Percentiles rank a stretch among this genome's conserved stretches.
These are phyloP conservation scores for Ziziphus jujuba DNA, from an alignment of 306 rosid species.

Conservation along the genomic window DNA sequence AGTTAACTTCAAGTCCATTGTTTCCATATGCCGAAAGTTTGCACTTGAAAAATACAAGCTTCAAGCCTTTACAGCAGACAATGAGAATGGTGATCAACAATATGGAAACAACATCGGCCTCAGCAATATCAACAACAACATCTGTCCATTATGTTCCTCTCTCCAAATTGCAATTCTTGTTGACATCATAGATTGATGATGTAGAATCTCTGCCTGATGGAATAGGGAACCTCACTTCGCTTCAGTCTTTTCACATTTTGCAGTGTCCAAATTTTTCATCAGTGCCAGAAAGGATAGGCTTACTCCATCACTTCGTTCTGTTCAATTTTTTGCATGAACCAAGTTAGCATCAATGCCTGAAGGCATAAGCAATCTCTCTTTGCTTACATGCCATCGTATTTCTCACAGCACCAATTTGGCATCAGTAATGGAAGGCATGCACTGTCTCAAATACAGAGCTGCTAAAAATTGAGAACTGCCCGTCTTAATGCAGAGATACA, in stretches of 20 bases:
- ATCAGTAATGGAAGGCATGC: not conserved
- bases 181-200: not conserved
- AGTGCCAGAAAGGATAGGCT: not conserved
- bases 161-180: no score
- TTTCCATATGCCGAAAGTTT: no score
- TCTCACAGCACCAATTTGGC: not conserved
- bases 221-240: not conserved
- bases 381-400: not conserved
- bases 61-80: no score
- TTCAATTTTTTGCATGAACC: not conserved
- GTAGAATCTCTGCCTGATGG: not conserved
- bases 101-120: no score
- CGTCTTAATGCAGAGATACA: not conserved
- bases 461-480: not conserved
- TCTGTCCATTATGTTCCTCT: no score
- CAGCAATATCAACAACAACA: no score
- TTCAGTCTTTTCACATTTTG: not conserved
- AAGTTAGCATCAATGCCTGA: not conserved
- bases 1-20: no score
- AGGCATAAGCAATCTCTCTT: not conserved
- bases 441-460: not conserved
- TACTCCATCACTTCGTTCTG: not conserved
- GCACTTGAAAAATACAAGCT: no score
- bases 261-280: not conserved
- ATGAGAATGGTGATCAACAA: no score